Conservation (phyloP, 331 rosid species). For the Cydonia oblonga region DNA sequence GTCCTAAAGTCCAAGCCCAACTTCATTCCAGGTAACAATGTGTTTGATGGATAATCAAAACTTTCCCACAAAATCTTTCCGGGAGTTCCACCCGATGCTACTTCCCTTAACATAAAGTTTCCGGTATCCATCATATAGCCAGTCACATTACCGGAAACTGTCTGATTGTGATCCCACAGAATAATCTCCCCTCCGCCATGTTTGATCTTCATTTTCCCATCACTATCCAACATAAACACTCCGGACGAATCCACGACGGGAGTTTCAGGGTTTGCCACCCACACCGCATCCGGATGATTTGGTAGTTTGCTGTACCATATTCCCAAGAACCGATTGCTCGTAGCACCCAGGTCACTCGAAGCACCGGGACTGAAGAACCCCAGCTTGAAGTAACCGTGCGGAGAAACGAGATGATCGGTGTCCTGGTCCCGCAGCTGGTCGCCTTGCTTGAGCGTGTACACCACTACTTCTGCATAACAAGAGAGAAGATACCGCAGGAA, state of each 20-base stretch:
- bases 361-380: slow-evolving; percentile 19
- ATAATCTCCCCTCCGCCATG: slow-evolving; percentile 2
- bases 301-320: slow-evolving; percentile 20
- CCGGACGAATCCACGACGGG: slow-evolving; percentile 10
- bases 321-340: slow-evolving; percentile 11
- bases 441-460: not conserved
- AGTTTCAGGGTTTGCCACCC: slow-evolving; percentile 20
- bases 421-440: not conserved
- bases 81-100: not conserved
- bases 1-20: slow-evolving; percentile 6
- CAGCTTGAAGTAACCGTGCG: slow-evolving; percentile 1
- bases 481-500: not conserved
- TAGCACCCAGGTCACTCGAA: not conserved
- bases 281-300: slow-evolving; percentile 14
- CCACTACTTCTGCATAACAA: not conserved
- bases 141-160: slow-evolving; percentile 13
- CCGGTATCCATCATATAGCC: slow-evolving; percentile 1
- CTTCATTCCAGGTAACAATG: slow-evolving; percentile 21
- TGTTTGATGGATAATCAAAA: slow-evolving; percentile 14
- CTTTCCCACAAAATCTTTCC: slow-evolving; percentile 12
- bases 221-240: slow-evolving; percentile 6
- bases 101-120: slow-evolving; percentile 7
- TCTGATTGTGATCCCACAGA: slow-evolving; percentile 3
- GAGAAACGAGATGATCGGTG: not conserved
- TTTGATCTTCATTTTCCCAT: slow-evolving; percentile 12